Conservation (phyloP, 371 early-diverging fungal species). For the Mucor piriformis region DNA sequence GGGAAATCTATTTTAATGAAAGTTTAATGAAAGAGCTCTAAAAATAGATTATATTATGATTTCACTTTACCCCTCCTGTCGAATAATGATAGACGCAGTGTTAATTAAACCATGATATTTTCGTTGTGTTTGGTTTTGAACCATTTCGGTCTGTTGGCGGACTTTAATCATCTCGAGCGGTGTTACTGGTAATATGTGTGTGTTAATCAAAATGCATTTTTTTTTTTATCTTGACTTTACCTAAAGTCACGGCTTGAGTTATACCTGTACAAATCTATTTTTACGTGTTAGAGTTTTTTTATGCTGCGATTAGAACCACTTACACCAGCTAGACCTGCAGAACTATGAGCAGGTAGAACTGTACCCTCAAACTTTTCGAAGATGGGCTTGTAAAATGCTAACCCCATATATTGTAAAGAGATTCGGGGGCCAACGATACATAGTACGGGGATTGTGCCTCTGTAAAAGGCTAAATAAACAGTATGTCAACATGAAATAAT, state of each 20-base stretch:
- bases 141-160: slow-evolving; percentile 56
- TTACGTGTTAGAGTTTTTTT: background rate
- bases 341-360: slow-evolving; percentile 47
- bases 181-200: slow-evolving; percentile 34
- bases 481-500: too few species aligned
- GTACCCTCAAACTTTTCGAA: slow-evolving; percentile 52
- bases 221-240: slow-evolving; percentile 13
- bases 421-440: slow-evolving; percentile 58
- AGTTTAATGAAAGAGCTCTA: background rate
- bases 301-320: too few species aligned
- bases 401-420: slow-evolving; percentile 52
- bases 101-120: slow-evolving; percentile 48
- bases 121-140: slow-evolving; percentile 26
- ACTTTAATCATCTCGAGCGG: slow-evolving; percentile 59
- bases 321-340: slow-evolving; percentile 55
- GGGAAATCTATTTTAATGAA: slow-evolving; percentile 29
- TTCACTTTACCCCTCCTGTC: slow-evolving; percentile 46
- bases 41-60: too few species aligned
- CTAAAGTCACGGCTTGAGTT: slow-evolving; percentile 54
- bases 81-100: slow-evolving; percentile 45
- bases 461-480: slow-evolving; percentile 52
- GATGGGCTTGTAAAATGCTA: slow-evolving; percentile 56
- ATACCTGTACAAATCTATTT: slow-evolving; percentile 46
- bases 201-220: background rate
- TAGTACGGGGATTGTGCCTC: slow-evolving; percentile 53